Conservation (phyloP, 305 asterid species). For the Petunia hybrid region DNA sequence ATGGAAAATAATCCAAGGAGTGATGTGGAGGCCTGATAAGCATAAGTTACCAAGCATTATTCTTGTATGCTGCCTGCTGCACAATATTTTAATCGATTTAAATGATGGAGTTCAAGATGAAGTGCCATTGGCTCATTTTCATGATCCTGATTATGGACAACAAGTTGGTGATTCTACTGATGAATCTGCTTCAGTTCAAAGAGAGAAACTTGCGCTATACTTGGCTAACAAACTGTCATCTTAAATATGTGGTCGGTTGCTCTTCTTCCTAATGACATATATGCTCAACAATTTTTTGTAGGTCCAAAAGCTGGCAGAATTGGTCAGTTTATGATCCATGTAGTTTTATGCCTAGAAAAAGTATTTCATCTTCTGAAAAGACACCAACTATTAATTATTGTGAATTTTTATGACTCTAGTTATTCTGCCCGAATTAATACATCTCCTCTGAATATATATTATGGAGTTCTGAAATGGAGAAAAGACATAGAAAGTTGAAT, state of each 20-base stretch:
- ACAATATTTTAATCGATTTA: conserved; percentile 42
- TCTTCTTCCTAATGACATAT: conserved; percentile 13
- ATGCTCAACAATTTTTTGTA: conserved; percentile 26
- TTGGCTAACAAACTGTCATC: conserved; percentile 36
- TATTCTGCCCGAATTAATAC: neutral
- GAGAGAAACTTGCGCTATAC: conserved; percentile 44
- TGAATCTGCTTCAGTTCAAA: conserved; percentile 31
- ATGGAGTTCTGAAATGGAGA: neutral
- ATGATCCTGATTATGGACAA: conserved; percentile 33
- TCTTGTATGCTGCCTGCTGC: conserved; percentile 43
- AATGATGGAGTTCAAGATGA: conserved; percentile 33
- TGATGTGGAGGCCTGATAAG: conserved; percentile 45
- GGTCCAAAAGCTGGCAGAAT: conserved; percentile 20
- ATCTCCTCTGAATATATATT: neutral
- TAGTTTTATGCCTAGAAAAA: neutral
- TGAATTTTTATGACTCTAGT: conserved; percentile 12
- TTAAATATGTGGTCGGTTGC: neutral
- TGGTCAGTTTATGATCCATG: conserved; percentile 18
- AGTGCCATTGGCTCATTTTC: neutral
- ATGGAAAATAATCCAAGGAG: conserved; percentile 44
- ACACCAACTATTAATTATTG: neutral
- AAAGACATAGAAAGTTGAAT: neutral
- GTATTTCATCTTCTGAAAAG: conserved; percentile 4
- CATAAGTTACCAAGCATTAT: conserved; percentile 39
- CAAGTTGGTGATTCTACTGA: conserved; percentile 5